Conservation (phyloP, 108 stramenopile genomes). For the Cyclotella atomus region DNA sequence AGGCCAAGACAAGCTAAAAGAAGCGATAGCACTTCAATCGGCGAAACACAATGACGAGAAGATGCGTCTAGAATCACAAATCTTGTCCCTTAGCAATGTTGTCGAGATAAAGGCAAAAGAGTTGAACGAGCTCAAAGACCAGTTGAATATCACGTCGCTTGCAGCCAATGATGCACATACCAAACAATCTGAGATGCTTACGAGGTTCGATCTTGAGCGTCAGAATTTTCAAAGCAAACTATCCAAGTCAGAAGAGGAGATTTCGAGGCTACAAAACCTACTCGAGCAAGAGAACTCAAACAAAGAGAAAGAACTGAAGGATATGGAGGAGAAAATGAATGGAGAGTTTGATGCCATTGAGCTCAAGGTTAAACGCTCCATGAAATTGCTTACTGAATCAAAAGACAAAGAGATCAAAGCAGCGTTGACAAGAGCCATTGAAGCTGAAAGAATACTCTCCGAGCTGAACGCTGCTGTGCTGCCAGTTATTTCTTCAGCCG, state of each 20-base stretch:
- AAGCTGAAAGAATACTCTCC: constrained; percentile 24
- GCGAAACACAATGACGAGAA: constrained; percentile 29
- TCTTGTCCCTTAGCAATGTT: constrained; percentile 9
- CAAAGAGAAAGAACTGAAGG: constrained; percentile 16
- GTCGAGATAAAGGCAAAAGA: no score
- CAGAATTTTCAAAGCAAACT: not conserved
- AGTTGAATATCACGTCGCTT: not conserved
- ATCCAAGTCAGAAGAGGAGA: constrained; percentile 8
- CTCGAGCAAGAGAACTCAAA: constrained; percentile 14
- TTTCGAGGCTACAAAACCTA: not conserved
- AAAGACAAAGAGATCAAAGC: constrained; percentile 29
- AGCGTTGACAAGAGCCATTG: constrained; percentile 21
- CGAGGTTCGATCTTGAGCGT: constrained; percentile 1
- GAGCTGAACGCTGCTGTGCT: constrained; percentile 17
- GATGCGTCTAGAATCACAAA: constrained; percentile 5
- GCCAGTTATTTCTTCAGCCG: constrained; percentile 13
- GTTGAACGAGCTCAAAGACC: constrained; percentile 4
- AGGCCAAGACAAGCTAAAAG: constrained; percentile 8
- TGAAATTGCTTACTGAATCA: constrained; percentile 8
- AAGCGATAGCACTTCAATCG: constrained; percentile 10
- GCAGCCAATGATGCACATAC: constrained; percentile 12
- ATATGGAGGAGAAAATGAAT: constrained; percentile 30
- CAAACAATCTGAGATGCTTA: not conserved
- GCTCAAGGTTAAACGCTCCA: constrained; percentile 23
- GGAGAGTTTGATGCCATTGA: constrained; percentile 33